A percentile compares a stretch with the other conserved stretches of the same genome.
These are phyloP conservation scores for Candida sp. DNA, from an alignment of 1,139 yeast species.

Conservation along the genomic window DNA sequence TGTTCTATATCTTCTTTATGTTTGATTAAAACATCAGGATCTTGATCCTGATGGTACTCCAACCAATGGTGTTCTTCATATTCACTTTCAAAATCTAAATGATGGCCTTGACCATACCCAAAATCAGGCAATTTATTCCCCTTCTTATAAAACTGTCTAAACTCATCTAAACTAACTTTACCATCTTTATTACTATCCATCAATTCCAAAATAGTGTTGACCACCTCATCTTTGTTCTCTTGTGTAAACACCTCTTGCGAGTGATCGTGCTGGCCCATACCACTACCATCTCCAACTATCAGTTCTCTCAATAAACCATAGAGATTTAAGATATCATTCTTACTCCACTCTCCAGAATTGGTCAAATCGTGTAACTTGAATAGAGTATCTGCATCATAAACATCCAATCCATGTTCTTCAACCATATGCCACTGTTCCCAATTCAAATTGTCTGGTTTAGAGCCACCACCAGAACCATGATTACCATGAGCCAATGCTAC, in stretches of 20 bases:
- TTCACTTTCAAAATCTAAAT: constrained; percentile 89
- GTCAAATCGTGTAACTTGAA: constrained; percentile 77
- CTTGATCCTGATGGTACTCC: constrained; percentile 73
- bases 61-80: constrained; percentile 97
- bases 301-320: constrained; percentile 76
- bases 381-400: constrained; percentile 73
- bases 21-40: constrained; percentile 75
- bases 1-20: constrained; percentile 92
- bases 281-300: constrained; percentile 86
- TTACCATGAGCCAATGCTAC: constrained; percentile 16
- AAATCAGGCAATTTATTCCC: constrained; percentile 88
- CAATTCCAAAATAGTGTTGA: constrained; percentile 49
- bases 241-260: constrained; percentile 50
- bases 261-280: constrained; percentile 72
- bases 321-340: constrained; percentile 67
- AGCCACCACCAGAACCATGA: constrained; percentile 9
- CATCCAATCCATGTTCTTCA: constrained; percentile 77
- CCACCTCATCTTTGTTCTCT: constrained; percentile 56
- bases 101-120: constrained; percentile 97
- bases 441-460: constrained; percentile 46
- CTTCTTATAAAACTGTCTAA: constrained; percentile 54
- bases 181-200: constrained; percentile 72
- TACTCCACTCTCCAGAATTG: constrained; percentile 50
- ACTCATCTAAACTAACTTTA: constrained; percentile 63
- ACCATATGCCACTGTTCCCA: constrained; percentile 93